Evolutionary conservation across 1,139 yeast species (phyloP).

Genomic region (Yamadazyma kanchanaburiensis): DNA sequence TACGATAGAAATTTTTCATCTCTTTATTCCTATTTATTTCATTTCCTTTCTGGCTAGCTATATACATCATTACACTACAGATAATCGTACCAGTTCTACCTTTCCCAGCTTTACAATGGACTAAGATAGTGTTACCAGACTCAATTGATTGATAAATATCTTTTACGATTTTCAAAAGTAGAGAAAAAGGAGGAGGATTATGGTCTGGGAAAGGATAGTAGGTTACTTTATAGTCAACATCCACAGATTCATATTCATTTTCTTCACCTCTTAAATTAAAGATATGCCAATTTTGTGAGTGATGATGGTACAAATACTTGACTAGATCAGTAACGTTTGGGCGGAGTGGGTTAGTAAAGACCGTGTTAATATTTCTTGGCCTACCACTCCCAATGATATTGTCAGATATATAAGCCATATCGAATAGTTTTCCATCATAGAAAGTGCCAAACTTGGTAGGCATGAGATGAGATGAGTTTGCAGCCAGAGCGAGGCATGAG

Average conservation of each 20-base stretch:
- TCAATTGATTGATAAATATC: slow-evolving; percentile 45
- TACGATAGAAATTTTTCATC: slow-evolving; percentile 46
- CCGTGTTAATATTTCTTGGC: slow-evolving; percentile 49
- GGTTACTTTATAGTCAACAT: slow-evolving; percentile 25
- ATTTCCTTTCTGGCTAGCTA: slow-evolving; percentile 18
- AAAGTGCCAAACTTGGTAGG: no score
- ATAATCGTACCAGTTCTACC: slow-evolving; percentile 83
- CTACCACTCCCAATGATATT: slow-evolving; percentile 69
- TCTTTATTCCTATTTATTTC: slow-evolving; percentile 40
- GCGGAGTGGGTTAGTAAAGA: slow-evolving; percentile 48
- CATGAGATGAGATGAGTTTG: no score
- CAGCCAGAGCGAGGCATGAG: no score
- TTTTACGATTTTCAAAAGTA: slow-evolving; percentile 26
- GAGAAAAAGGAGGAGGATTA: slow-evolving; percentile 62
- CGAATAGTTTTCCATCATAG: no score
- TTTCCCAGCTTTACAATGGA: slow-evolving; percentile 91
- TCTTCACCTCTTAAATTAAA: slow-evolving; percentile 70
- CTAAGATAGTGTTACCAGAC: slow-evolving; percentile 49
- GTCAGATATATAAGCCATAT: slow-evolving; percentile 57
- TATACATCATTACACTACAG: slow-evolving; percentile 65
- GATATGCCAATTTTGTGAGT: slow-evolving; percentile 62
- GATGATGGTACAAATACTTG: slow-evolving; percentile 44
- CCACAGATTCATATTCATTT: slow-evolving; percentile 45
- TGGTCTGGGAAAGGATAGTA: slow-evolving; percentile 73
- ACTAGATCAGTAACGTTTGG: slow-evolving; percentile 53